These are phyloP conservation scores for Phallus indusiatus DNA, from an alignment of 768 basidiomycete species.

Conservation along the genomic window DNA sequence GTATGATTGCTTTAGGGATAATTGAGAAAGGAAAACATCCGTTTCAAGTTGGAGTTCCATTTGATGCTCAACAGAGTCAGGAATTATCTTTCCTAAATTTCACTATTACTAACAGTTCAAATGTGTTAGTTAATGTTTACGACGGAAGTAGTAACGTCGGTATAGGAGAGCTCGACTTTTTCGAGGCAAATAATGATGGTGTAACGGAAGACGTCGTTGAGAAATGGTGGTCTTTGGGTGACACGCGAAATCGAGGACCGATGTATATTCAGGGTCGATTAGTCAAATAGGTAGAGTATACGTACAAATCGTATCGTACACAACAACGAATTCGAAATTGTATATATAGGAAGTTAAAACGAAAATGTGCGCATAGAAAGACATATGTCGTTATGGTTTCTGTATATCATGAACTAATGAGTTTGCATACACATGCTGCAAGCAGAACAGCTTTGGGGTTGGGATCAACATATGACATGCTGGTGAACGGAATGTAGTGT, in stretches of 20 bases:
- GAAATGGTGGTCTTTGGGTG: slow-evolving; percentile 88
- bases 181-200: slow-evolving; percentile 28
- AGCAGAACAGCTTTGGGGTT: neutral
- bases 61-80: slow-evolving; percentile 73
- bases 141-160: slow-evolving; percentile 33
- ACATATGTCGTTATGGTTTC: neutral
- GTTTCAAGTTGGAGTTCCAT: slow-evolving; percentile 52
- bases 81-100: slow-evolving; percentile 9
- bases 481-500: neutral
- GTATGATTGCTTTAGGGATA: slow-evolving; percentile 54
- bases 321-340: too few species aligned
- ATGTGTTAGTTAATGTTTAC: slow-evolving; percentile 35
- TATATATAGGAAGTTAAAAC: too few species aligned
- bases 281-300: neutral
- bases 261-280: slow-evolving; percentile 54
- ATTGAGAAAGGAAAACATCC: slow-evolving; percentile 34
- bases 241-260: slow-evolving; percentile 48
- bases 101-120: neutral
- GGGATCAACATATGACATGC: neutral
- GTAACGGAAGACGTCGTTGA: slow-evolving; percentile 51
- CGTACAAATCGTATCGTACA: neutral
- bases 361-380: neutral
- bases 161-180: slow-evolving; percentile 62
- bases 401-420: neutral
- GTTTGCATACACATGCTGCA: neutral